Evolutionary conservation across 257 asterid species (phyloP), one percentile per base, ranked within the genome.

Genomic region (Nicotiana sylvestris): DNA sequence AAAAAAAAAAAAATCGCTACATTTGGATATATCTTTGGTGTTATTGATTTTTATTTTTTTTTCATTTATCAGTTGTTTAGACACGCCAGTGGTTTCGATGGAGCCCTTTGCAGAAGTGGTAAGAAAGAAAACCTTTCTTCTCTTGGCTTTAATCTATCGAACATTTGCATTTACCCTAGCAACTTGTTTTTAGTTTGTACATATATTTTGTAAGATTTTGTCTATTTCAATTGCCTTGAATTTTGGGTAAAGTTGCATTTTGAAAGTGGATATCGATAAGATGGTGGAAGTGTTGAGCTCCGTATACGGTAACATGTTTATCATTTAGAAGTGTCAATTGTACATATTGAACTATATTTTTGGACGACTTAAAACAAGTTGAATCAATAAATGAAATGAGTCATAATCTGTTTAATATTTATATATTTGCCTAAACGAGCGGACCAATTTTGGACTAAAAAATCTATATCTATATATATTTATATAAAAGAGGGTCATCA

Each of bases 61-160:
- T 72, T 2, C 3, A 72, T 46, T 39, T 72, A 43, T 11, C 78
- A 46, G 78, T 72, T 46, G 61, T 25, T 72, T 25, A 3, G 13
- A 72, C 60, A 7, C 21, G 4, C 2, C 0, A 37, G 77, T 15
- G 17, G 18, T 68, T 68, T 18, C 43, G 30, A 72, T 72, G 60
- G 60, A 43, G 37, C 78, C 60, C 78, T 46, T 72, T 46, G 78
- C 78, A 72, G 60, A 72, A 2, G 78, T 72, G 78, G 78, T 72
- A 72, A 72, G 78, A 0, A 25, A 12, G 27, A 32, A 68, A 43
- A 72, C 1, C 37, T 11, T 21, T 46, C 1, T n/a, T 69, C 39
- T 5, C 5, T 69, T 69, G 3, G 37, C 76, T 67, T 67, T 67
- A 8, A 16, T 67, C 33, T 17, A 15, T 29, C 29, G n/a, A 65